Conservation (phyloP, 1,139 yeast species). For the Suhomyces choctaworum region DNA sequence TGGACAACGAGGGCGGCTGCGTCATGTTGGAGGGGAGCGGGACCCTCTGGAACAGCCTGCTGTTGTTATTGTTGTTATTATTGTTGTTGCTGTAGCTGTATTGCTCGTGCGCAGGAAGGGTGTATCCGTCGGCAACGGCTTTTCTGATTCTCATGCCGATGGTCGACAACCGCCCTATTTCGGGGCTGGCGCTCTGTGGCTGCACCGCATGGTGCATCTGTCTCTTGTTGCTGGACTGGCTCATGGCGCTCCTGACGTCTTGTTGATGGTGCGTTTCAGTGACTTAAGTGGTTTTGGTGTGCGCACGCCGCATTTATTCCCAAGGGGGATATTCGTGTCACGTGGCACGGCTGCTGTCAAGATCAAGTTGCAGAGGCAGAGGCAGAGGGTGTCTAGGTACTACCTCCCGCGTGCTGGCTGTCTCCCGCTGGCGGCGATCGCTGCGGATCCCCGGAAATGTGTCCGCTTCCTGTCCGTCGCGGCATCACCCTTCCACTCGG, state of each 20-base stretch:
- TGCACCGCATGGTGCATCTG: slow-evolving; percentile 19
- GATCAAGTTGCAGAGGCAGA: too few species aligned
- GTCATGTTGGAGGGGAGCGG: slow-evolving; percentile 51
- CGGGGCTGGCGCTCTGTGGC: slow-evolving; percentile 23
- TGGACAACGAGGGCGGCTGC: slow-evolving; percentile 44
- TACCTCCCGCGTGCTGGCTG: too few species aligned
- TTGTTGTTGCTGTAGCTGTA: slow-evolving; percentile 5
- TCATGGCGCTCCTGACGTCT: slow-evolving; percentile 1
- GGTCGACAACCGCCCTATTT: slow-evolving; percentile 43
- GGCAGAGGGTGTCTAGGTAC: too few species aligned
- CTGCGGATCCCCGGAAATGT: too few species aligned
- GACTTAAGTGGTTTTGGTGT: not conserved
- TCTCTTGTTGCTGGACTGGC: slow-evolving; percentile 20
- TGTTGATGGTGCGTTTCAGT: not conserved
- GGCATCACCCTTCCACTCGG: not conserved
- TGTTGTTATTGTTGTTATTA: slow-evolving; percentile 1
- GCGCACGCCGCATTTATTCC: slow-evolving; percentile 1
- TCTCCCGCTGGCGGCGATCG: too few species aligned
- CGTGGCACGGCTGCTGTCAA: too few species aligned
- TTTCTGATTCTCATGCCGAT: slow-evolving; percentile 74
- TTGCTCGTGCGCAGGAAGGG: slow-evolving; percentile 20
- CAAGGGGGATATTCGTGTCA: not conserved
- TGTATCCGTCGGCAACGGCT: slow-evolving; percentile 64
- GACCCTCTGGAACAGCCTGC: slow-evolving; percentile 35
- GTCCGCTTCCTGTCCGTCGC: not conserved